Evolutionary conservation across 1,284 basidiomycete species (phyloP).

Genomic region (Bjerkandera adusta): DNA sequence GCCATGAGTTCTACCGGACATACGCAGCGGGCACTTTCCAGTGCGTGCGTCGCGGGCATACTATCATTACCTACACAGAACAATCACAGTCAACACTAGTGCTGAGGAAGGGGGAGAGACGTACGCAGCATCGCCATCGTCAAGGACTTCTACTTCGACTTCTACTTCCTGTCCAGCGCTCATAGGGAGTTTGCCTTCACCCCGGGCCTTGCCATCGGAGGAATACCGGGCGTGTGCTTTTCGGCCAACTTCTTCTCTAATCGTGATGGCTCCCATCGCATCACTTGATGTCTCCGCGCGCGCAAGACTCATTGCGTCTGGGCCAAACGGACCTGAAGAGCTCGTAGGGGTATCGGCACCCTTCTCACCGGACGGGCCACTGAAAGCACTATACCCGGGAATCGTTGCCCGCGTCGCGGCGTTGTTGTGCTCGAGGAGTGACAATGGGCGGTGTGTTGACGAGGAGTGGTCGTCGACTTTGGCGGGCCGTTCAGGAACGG

Average conservation of each 20-base stretch:
- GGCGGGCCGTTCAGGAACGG: too few species aligned
- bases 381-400: conserved; percentile 57
- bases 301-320: conserved; percentile 71
- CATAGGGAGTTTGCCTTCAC: conserved; percentile 74
- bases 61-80: conserved; percentile 88
- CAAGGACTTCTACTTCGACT: conserved; percentile 75
- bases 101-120: conserved; percentile 31
- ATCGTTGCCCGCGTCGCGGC: conserved; percentile 78
- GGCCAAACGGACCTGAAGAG: conserved; percentile 54
- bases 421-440: conserved; percentile 84
- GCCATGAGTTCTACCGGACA: conserved; percentile 54
- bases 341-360: conserved; percentile 41
- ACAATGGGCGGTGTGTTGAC: conserved; percentile 67
- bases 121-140: conserved; percentile 77
- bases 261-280: conserved; percentile 56
- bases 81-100: conserved; percentile 16
- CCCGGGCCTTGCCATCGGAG: conserved; percentile 73
- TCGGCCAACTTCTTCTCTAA: conserved; percentile 64
- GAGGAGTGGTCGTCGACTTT: conserved; percentile 73
- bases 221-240: conserved; percentile 79
- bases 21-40: conserved; percentile 85
- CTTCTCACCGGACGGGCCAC: conserved; percentile 46
- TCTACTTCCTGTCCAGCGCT: conserved; percentile 69
- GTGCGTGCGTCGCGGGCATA: conserved; percentile 79
- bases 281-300: conserved; percentile 79